Evolutionary conservation across 129 eudicot species (phyloP), one percentile per base, ranked within the genome.

Genomic region (Arctium lappa): DNA sequence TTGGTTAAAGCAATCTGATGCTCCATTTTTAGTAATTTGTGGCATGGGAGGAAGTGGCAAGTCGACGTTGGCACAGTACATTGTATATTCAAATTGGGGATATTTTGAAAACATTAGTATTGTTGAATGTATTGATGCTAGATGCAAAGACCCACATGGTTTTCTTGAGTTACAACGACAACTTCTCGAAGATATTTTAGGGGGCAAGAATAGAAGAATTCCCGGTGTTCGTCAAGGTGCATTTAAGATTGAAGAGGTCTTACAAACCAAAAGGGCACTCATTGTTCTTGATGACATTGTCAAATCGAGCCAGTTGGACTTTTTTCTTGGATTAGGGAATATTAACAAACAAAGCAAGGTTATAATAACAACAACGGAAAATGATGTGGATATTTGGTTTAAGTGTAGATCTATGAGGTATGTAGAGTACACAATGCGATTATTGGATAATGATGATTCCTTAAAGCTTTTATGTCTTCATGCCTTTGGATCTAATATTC

Each of bases 41-140:
- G 83, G 83, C 8, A 80, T 80, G 70, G 38, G 50, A n/a, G 83
- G 89, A 53, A 80, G 82, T 63, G 89, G 89, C 27, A 87, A 87
- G 80, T 75, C 87, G 46, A 87, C 87, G 0, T 34, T 79, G 38
- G 86, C 86, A 37, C 73, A 74, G 37, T 37, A 63, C 63, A 79
- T 79, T 3, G 78, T 27, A 16, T 34, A 87, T 37, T 46, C 31
- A 16, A 46, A 80, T 34, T 11, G 74, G 53, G 39, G 27, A 22
- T 27, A 11, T 10, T 87, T 83, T 71, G 87, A 84, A 34, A 76
- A 40, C 9, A 29, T 75, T 30, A 69, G 87, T 29, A 75, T 87
- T 30, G 69, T 87, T 0, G 79, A 77, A 39, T 10, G 63, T 13
- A 69, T 83, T 4, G 50, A 75, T n/a, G 65, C 5, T 4, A 37